Evolutionary conservation across 2,329 filamentous ascomycete genomes (phyloP).

Genomic region (Botryosphaeria dothidea): DNA sequence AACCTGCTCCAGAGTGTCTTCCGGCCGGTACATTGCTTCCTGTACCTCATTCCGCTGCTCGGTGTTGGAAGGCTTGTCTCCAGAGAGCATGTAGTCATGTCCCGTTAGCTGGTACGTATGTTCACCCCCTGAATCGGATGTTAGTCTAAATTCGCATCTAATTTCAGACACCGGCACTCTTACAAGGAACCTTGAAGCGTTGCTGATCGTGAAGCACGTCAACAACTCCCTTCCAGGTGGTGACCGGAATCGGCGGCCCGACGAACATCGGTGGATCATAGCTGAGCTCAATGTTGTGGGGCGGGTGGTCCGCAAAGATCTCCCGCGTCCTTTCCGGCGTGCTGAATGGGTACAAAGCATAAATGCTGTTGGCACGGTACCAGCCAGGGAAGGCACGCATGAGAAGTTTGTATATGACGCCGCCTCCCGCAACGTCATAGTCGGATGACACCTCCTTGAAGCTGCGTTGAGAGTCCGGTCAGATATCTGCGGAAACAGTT

Average conservation of each 20-base stretch:
- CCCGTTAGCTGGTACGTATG: slow-evolving; percentile 28
- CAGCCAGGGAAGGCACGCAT: slow-evolving; percentile 26
- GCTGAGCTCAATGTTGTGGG: slow-evolving; percentile 24
- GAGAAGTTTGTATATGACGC: slow-evolving; percentile 24
- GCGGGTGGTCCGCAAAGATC: slow-evolving; percentile 24
- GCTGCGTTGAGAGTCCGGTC: not conserved
- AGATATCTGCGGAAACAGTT: not conserved
- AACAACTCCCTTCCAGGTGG: slow-evolving; percentile 27
- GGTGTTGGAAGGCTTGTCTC: slow-evolving; percentile 22
- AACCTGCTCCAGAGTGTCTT: slow-evolving; percentile 23
- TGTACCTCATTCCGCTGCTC: slow-evolving; percentile 23
- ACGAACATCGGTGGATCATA: slow-evolving; percentile 27
- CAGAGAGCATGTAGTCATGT: slow-evolving; percentile 27
- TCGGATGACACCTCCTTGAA: slow-evolving; percentile 21
- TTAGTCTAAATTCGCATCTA: not conserved
- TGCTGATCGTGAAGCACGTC: slow-evolving; percentile 29
- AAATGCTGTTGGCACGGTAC: slow-evolving; percentile 28
- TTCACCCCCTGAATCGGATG: slow-evolving; percentile 23
- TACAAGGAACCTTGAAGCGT: slow-evolving; percentile 32
- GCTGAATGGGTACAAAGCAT: slow-evolving; percentile 33
- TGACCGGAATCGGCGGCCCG: slow-evolving; percentile 22
- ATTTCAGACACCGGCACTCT: not conserved
- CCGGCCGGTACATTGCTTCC: slow-evolving; percentile 24
- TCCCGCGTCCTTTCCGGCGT: slow-evolving; percentile 24
- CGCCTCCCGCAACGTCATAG: slow-evolving; percentile 20